Percentiles rank a stretch among this genome's conserved stretches.
These are phyloP conservation scores for Tillandsia leiboldiana DNA, from an alignment of 176 grass and related monocot genomes.

Conservation along the genomic window DNA sequence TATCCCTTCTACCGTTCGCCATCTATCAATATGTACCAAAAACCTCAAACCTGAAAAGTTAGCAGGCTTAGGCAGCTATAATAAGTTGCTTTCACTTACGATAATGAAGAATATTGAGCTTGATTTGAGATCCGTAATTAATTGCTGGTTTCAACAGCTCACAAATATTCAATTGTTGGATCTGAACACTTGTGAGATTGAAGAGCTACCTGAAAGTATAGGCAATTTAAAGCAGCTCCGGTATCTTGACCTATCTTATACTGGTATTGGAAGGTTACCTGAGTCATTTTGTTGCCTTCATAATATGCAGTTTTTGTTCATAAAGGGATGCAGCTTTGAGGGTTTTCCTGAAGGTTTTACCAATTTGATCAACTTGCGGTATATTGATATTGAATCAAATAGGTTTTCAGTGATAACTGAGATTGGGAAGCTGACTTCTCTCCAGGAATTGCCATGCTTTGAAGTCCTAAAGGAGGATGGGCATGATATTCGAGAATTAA, in stretches of 20 bases:
- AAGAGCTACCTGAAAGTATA: slow-evolving; percentile 17
- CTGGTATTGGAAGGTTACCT: slow-evolving; percentile 11
- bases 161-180: slow-evolving; percentile 7
- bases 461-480: slow-evolving; percentile 2
- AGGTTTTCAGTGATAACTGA: slow-evolving; percentile 7
- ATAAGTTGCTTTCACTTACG: slow-evolving; percentile 4
- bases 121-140: not conserved
- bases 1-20: slow-evolving; percentile 4
- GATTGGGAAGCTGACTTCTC: slow-evolving; percentile 30
- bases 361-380: slow-evolving; percentile 12
- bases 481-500: slow-evolving; percentile 14
- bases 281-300: slow-evolving; percentile 16
- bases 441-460: not conserved
- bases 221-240: slow-evolving; percentile 15
- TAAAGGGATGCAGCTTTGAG: not conserved
- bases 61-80: not conserved
- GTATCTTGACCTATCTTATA: slow-evolving; percentile 15
- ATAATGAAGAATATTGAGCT: not conserved
- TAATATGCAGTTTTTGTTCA: slow-evolving; percentile 10
- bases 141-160: not conserved
- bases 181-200: not conserved
- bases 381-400: not conserved
- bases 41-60: not conserved
- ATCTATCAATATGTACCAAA: slow-evolving; percentile 2
- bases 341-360: rapidly evolving